Conservation (phyloP, 306 rosid species). For the Cicer pinnatifidum region DNA sequence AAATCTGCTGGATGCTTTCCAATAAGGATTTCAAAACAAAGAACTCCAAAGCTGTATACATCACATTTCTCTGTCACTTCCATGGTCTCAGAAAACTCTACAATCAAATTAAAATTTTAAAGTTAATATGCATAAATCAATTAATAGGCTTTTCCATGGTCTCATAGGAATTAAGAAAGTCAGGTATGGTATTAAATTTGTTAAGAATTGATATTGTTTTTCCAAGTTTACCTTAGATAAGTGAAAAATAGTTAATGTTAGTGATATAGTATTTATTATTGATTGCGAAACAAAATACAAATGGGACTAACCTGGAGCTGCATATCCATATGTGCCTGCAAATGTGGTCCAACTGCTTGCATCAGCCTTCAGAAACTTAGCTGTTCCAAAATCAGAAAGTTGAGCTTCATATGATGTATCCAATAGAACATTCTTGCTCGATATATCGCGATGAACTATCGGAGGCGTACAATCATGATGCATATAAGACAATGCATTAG, state of each 20-base stretch:
- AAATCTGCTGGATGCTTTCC: conserved; percentile 46
- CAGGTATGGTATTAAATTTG: too few relatives aligned
- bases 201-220: too few relatives aligned
- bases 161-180: too few relatives aligned
- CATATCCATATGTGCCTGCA: conserved; percentile 40
- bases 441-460: conserved; percentile 43
- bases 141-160: background rate
- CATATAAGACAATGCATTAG: conserved; percentile 40
- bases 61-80: conserved; percentile 42
- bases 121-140: background rate
- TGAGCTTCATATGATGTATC: conserved; percentile 41
- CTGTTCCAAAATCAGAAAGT: conserved; percentile 43
- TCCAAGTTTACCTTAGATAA: too few relatives aligned
- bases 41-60: conserved; percentile 41
- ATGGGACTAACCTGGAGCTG: conserved; percentile 41
- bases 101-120: background rate
- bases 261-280: too few relatives aligned
- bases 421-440: conserved; percentile 45
- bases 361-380: conserved; percentile 38
- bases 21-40: conserved; percentile 38
- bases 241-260: too few relatives aligned
- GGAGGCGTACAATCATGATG: conserved; percentile 41
- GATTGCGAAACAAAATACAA: too few relatives aligned
- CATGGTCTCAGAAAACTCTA: conserved; percentile 35
- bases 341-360: conserved; percentile 33